Evolutionary conservation across 371 early-diverging fungal species (phyloP), one percentile per base, ranked within the genome.

Genomic region (Mortierella sp.): DNA sequence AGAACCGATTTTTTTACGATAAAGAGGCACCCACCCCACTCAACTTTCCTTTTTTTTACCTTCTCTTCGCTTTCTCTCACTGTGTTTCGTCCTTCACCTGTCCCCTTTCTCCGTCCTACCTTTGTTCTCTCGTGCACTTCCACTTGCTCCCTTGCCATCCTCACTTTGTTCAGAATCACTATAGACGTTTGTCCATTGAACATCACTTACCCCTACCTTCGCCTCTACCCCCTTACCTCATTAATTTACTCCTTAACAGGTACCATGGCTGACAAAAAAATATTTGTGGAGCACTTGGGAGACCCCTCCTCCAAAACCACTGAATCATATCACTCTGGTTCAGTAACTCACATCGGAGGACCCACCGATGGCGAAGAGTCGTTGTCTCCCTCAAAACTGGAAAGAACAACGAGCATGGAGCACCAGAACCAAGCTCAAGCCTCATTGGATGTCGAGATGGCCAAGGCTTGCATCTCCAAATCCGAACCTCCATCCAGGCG

Each of bases 401-500:
- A 19, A 52, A 71, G 34, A 71, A 79, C 34, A 70, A 38, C 38
- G 19, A 73, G 75, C 54, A 42, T 76, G n/a, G 80, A 76, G 19
- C 83, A 83, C n/a, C 74, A 83, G 63, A 73, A 79, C 42, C 55
- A 68, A 52, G 83, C 76, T 70, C 83, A 83, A 42, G 83, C 83
- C 8, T 77, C 75, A 19, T 77, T 83, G 9, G 83, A 83, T 31
- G 76, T 83, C 26, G 83, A 79, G 70, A 79, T 79, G 83, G 76
- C 79, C 52, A 83, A 83, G 71, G 79, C 83, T 4, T 55, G 60
- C 26, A 83, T 79, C 71, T 48, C 60, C 21, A 54, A 10, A 16
- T 63, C 73, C 34, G 84, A 84, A 45, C 81, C 84, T 48, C 81
- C 81, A 21, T 80, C 81, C n/a, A 74, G 81, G 44, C 81, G 84